Base-by-base conservation (phyloP, 2,329 filamentous ascomycete species). In the Coniochaeta sp. region DNA sequence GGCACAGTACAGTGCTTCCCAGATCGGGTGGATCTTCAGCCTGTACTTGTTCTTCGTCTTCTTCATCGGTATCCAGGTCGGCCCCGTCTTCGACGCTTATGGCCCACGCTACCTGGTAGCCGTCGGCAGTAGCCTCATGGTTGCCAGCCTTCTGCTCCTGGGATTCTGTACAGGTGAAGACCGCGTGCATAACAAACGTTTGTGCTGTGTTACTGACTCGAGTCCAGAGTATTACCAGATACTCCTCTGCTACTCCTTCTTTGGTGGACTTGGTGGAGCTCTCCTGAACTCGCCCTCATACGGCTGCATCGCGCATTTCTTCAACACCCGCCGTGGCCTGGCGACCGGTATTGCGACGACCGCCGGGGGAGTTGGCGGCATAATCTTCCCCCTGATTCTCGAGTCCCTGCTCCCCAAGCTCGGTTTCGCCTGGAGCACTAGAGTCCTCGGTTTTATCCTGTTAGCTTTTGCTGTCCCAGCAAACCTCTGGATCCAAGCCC, bases 21-120 rank as follows among this genome's bases (percentile, higher is more conserved):
- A 83, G 58, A 87, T 92, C 56, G 89, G 89, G n/a, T 96, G 91
- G 91, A 90, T 96, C 64, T 93, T 93, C 67, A 87, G 88, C 66
- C 75, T 95, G 58, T 93, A 92, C 69, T 80, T 90, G 32, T 96
- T 95, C 69, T 77, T 93, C 55, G 84, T 89, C 54, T 93, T 95
- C 72, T 90, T 93, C 68, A 86, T 89, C 40, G 90, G 91, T 28
- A 83, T 96, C 10, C 89, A 93, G 67, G 87, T 93, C 57, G 91
- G 91, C 0, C 90, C 91, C 0, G 72, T 95, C 40, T 96, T 96
- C 69, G 91, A 96, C 70, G 81, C 82, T 55, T 82, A 88, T 64
- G 91, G 91, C 0, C 89, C 91, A 0, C 79, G 85, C 16, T 71
- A 81, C 61, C 79, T 95, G n/a, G 79, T 95, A 2, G 71, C 85